phyloP scores from a whole-genome alignment of 495 filamentous ascomycete genomes.

The Penicillium samsonianum region DNA sequence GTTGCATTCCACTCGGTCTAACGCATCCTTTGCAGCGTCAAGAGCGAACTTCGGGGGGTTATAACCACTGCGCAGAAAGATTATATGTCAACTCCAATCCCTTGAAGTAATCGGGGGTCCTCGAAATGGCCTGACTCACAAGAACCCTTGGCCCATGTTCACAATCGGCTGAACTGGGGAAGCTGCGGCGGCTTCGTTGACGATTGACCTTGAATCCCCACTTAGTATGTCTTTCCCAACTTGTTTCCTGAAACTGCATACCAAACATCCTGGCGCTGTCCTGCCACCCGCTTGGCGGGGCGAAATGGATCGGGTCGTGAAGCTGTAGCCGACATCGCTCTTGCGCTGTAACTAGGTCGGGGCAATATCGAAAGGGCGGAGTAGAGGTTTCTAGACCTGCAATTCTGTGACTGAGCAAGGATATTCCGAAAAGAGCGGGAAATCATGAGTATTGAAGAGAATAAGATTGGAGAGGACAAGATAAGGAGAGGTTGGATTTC shows the following conservation, averaged over 20 bases:
- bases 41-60: conserved; percentile 92
- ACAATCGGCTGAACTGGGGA: conserved; percentile 89
- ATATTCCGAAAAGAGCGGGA: neutral
- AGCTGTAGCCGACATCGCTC: conserved; percentile 48
- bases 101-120: neutral
- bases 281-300: conserved; percentile 78
- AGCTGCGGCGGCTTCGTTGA: conserved; percentile 86
- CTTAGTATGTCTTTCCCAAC: conserved; percentile 4
- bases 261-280: conserved; percentile 93
- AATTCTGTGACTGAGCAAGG: neutral
- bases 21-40: conserved; percentile 83
- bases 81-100: neutral
- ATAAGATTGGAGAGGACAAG: neutral
- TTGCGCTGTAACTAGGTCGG: conserved; percentile 28
- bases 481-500: conserved; percentile 1
- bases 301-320: conserved; percentile 53
- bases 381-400: conserved; percentile 13
- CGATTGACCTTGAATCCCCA: conserved; percentile 68
- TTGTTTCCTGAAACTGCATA: conserved; percentile 35
- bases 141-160: conserved; percentile 97
- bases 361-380: conserved; percentile 18
- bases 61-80: conserved; percentile 64
- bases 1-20: conserved; percentile 95
- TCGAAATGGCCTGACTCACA: conserved; percentile 46
- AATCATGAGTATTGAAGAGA: conserved; percentile 5